Evolutionary conservation across 345 rosid genomes (phyloP), one percentile per base, ranked within the genome.

Genomic region (Citrus sinensis): DNA sequence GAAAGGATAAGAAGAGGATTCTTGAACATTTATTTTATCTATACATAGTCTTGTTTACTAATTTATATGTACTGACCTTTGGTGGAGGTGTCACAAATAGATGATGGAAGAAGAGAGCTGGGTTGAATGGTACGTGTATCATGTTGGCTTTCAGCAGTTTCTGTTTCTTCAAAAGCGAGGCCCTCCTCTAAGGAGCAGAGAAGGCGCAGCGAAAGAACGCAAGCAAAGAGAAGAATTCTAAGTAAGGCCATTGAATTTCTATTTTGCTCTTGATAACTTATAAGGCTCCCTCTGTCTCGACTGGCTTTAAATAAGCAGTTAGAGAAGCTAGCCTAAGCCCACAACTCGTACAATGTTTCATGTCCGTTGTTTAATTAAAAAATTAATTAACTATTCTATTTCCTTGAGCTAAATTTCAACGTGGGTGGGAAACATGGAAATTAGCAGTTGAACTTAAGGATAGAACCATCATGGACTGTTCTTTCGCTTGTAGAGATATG

Each of bases 41-140:
- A 46, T 13, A 13, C 0, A 46, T 3, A 3, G 3, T 11, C 1
- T 46, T 46, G 4, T 2, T 46, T 11, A 11, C 51, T 46, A 46
- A 46, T 54, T 54, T 19, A 5, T 5, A 5, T 63, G 6, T 65
- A 32, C 10, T 9, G 30, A 91, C 93, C 93, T 89, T 78, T 72
- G 40, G 82, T 10, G 39, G 88, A 79, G 73, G 82, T 71, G 71
- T 73, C 81, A 88, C 98, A 93, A 30, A 86, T 40, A 30, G 86
- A 61, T 24, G 92, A 76, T 4, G 93, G 90, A 8, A 88, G 71
- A 51, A 92, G 90, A 72, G 92, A 90, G 85, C 71, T 80, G 71
- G 89, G 78, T 70, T 83, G 70, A 56, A 89, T 34, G 9, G 84
- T 84, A 63, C 82, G 87, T 67, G 65, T 60, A 37, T 1, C 40